phyloP scores from a whole-genome alignment of 192 early-diverging fungal species.

The Backusella westeae region DNA sequence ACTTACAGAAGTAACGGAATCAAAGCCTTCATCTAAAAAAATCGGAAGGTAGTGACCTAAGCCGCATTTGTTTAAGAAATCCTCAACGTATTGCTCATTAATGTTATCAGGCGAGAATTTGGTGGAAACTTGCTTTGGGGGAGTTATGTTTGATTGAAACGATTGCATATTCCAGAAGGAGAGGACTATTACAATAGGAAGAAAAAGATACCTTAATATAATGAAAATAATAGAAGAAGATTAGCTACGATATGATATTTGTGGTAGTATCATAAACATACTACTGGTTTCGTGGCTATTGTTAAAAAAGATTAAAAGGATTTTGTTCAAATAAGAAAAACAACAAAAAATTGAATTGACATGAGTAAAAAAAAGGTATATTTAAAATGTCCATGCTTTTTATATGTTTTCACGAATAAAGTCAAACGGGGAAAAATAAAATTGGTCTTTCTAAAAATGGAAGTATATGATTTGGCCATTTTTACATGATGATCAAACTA shows the following conservation, averaged over 20 bases:
- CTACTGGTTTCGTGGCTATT: background rate
- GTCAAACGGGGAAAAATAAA: background rate
- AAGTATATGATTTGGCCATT: background rate
- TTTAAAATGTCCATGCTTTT: background rate
- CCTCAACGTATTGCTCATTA: constrained; percentile 2
- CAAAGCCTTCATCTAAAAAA: constrained; percentile 25
- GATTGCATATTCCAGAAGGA: background rate
- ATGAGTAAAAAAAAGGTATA: background rate
- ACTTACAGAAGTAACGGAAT: constrained; percentile 15
- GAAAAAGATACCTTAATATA: background rate
- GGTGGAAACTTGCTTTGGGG: background rate
- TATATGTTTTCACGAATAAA: constrained; percentile 1
- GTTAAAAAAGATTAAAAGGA: background rate
- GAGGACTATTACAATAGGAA: background rate
- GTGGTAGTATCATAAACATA: background rate
- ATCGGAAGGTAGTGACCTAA: constrained; percentile 9
- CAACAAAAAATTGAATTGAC: background rate
- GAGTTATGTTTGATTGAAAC: background rate
- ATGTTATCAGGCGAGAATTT: background rate
- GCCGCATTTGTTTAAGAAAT: constrained; percentile 1
- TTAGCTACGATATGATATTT: background rate
- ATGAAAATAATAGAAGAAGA: background rate
- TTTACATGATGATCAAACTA: background rate
- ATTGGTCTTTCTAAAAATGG: background rate
- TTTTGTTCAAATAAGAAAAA: background rate